Percentiles rank a stretch among this genome's conserved stretches.
Conservation (phyloP, 78 protist species). For the Monocercomonoides exilis region DNA sequence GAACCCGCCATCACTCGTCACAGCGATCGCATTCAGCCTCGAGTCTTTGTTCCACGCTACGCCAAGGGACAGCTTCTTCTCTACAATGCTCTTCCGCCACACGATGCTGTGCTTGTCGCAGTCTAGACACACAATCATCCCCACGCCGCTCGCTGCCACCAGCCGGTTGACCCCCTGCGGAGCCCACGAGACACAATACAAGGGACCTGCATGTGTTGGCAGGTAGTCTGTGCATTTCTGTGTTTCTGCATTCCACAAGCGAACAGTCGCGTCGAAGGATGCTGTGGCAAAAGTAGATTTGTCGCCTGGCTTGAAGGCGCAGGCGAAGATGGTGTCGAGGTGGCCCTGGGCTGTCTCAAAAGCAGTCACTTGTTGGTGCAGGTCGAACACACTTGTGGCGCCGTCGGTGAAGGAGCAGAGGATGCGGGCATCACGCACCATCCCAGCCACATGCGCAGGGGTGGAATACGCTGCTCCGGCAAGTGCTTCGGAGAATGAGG, state of each 20-base stretch:
- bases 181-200: background rate
- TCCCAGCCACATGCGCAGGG: background rate
- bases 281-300: background rate
- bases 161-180: background rate
- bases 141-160: background rate
- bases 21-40: background rate
- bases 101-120: background rate
- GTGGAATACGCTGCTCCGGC: background rate
- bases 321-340: background rate
- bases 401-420: background rate
- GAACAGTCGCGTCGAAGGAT: background rate
- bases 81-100: background rate
- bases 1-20: too few relatives aligned
- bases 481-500: too few relatives aligned
- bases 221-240: background rate
- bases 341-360: background rate
- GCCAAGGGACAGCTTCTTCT: background rate
- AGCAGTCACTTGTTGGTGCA: background rate
- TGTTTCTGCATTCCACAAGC: background rate
- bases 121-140: background rate
- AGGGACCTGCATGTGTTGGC: background rate
- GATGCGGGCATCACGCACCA: background rate
- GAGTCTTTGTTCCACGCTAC: background rate
- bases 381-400: background rate
- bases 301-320: background rate